These are phyloP conservation scores for Suillus americanus DNA, from an alignment of 768 basidiomycete genomes.

Conservation along the genomic window DNA sequence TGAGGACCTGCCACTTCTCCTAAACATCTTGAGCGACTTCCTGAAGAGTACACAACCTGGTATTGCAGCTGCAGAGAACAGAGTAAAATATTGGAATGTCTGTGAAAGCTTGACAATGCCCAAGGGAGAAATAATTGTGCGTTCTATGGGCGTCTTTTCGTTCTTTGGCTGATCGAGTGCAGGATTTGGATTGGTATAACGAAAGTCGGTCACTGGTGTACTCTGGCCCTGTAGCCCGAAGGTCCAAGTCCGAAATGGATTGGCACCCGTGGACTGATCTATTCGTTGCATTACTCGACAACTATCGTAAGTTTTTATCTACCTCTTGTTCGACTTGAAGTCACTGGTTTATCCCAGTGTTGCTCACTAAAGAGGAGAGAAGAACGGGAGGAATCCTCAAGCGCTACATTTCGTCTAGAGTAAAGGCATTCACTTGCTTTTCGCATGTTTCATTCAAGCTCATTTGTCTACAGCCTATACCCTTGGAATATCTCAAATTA, in stretches of 20 bases:
- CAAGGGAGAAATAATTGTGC: constrained; percentile 79
- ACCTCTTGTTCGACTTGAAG: not conserved
- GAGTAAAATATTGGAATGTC: constrained; percentile 84
- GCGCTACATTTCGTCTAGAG: constrained; percentile 63
- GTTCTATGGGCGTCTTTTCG: constrained; percentile 21
- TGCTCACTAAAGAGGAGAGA: constrained; percentile 63
- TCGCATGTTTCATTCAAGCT: constrained; percentile 5
- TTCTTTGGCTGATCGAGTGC: constrained; percentile 8
- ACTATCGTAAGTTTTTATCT: constrained; percentile 55
- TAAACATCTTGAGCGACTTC: constrained; percentile 65
- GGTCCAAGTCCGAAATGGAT: constrained; percentile 60
- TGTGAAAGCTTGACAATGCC: constrained; percentile 74
- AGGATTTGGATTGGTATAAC: constrained; percentile 81
- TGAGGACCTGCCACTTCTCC: constrained; percentile 71
- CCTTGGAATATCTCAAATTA: constrained; percentile 74
- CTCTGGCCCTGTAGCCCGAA: constrained; percentile 61
- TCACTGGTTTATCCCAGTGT: constrained; percentile 41
- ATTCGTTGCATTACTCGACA: constrained; percentile 68
- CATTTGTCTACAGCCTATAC: constrained; percentile 59
- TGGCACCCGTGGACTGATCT: constrained; percentile 73
- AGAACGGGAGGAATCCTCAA: constrained; percentile 45
- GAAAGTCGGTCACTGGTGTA: constrained; percentile 73
- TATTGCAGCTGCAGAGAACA: constrained; percentile 86
- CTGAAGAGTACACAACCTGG: constrained; percentile 89
- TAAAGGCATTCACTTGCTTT: constrained; percentile 33